Percentiles rank a stretch among this genome's conserved stretches.
Conservation (phyloP, 1,139 yeast genomes). For the Candida tropicalis region DNA sequence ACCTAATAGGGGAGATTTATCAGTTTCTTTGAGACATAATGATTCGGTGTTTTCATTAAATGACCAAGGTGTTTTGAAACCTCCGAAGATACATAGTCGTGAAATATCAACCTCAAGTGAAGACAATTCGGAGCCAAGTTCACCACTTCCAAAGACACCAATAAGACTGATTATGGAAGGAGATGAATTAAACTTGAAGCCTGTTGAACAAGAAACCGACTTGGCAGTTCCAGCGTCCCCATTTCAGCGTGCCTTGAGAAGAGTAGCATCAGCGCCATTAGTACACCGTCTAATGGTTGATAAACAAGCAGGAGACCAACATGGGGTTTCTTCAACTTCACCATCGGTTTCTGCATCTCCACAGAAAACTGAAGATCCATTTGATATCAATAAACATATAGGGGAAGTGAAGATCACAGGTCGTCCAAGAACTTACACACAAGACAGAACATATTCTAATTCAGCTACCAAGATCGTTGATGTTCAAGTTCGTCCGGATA, state of each 20-base stretch:
- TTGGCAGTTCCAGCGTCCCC: constrained; percentile 28
- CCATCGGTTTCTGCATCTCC: constrained; percentile 7
- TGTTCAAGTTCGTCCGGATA: constrained; percentile 81
- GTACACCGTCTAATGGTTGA: constrained; percentile 44
- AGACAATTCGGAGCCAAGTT: constrained; percentile 7
- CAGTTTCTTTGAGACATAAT: constrained; percentile 45
- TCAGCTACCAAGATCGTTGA: constrained; percentile 72
- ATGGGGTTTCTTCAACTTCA: constrained; percentile 4
- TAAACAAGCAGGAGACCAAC: constrained; percentile 11
- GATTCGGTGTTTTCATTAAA: constrained; percentile 41
- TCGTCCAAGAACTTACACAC: constrained; percentile 54
- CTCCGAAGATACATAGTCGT: constrained; percentile 23
- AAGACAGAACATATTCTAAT: constrained; percentile 68
- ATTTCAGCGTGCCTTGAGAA: constrained; percentile 58
- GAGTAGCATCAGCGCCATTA: constrained; percentile 84
- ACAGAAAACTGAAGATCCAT: constrained; percentile 18
- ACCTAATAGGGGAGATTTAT: constrained; percentile 22
- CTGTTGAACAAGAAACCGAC: constrained; percentile 11
- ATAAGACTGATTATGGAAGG: constrained; percentile 1
- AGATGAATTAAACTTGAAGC: constrained; percentile 9
- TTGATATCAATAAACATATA: constrained; percentile 53
- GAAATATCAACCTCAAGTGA: constrained; percentile 14
- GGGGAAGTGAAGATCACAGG: constrained; percentile 52
- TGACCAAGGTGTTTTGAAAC: constrained; percentile 29
- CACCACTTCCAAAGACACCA: constrained; percentile 9